These are phyloP conservation scores for Podila verticillata DNA, from an alignment of 192 early-diverging fungal genomes.

Conservation along the genomic window DNA sequence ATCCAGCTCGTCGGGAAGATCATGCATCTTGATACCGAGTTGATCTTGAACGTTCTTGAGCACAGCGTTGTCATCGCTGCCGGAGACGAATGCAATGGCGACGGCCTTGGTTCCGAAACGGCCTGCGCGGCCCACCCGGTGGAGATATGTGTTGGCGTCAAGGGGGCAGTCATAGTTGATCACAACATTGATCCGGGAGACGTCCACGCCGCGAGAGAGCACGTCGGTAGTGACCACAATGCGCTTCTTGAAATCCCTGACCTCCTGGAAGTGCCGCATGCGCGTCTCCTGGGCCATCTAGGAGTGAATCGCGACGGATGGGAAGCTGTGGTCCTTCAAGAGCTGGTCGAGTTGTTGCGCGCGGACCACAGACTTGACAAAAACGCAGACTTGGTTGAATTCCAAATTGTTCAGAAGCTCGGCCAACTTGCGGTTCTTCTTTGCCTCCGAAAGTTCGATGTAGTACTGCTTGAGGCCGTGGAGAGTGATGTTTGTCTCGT, in stretches of 20 bases:
- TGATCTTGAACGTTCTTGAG: slow-evolving; percentile 91
- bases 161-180: slow-evolving; percentile 99
- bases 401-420: slow-evolving; percentile 92
- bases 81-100: slow-evolving; percentile 92
- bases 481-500: slow-evolving; percentile 96
- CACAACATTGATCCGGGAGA: slow-evolving; percentile 98
- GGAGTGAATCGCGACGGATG: slow-evolving; percentile 92
- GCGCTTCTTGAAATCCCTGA: slow-evolving; percentile 94
- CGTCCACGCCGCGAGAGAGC: slow-evolving; percentile 98
- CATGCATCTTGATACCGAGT: slow-evolving; percentile 95
- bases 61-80: slow-evolving; percentile 76
- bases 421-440: slow-evolving; percentile 94
- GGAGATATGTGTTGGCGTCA: slow-evolving; percentile 88
- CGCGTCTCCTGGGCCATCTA: slow-evolving; percentile 91
- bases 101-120: slow-evolving; percentile 99
- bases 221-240: slow-evolving; percentile 99
- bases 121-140: slow-evolving; percentile 97
- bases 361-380: slow-evolving; percentile 73
- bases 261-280: slow-evolving; percentile 91
- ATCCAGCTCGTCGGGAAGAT: too few relatives aligned
- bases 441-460: slow-evolving; percentile 81
- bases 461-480: slow-evolving; percentile 97
- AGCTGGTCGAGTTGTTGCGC: slow-evolving; percentile 90
- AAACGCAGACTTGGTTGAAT: slow-evolving; percentile 64
- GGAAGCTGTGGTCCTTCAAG: slow-evolving; percentile 89